phyloP scores from a whole-genome alignment of 2,329 filamentous ascomycete species.

The Gliomastix tumulicola region DNA sequence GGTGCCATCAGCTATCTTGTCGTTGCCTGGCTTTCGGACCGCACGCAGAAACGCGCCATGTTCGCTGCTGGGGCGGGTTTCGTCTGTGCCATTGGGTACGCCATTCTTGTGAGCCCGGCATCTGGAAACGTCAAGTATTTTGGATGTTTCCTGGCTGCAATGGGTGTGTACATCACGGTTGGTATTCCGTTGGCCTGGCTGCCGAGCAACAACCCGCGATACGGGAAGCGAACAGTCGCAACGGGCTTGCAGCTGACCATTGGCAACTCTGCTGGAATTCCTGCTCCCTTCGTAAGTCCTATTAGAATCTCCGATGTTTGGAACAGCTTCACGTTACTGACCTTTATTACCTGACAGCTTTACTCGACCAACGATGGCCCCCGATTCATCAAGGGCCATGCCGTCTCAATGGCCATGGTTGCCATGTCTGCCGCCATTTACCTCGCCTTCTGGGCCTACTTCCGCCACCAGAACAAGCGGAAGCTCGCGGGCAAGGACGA shows the following conservation, averaged over 20 bases:
- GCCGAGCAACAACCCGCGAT: slow-evolving; percentile 53
- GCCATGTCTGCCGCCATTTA: slow-evolving; percentile 36
- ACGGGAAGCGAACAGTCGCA: slow-evolving; percentile 57
- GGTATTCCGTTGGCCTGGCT: slow-evolving; percentile 30
- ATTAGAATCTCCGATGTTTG: too few species aligned
- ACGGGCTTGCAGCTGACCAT: slow-evolving; percentile 56
- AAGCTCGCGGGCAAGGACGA: slow-evolving; percentile 18
- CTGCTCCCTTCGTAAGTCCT: slow-evolving; percentile 45
- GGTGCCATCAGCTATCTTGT: slow-evolving; percentile 54
- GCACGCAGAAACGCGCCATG: slow-evolving; percentile 46
- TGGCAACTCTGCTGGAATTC: slow-evolving; percentile 56
- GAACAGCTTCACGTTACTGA: too few species aligned
- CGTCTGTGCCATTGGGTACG: slow-evolving; percentile 48
- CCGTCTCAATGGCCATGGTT: slow-evolving; percentile 38
- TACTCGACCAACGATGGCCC: slow-evolving; percentile 26
- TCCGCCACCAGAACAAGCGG: slow-evolving; percentile 24
- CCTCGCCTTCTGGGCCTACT: slow-evolving; percentile 20
- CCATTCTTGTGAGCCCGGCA: slow-evolving; percentile 47
- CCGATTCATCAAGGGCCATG: slow-evolving; percentile 40
- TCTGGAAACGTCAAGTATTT: slow-evolving; percentile 52
- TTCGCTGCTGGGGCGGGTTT: slow-evolving; percentile 44
- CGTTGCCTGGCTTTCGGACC: slow-evolving; percentile 51
- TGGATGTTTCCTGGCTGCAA: slow-evolving; percentile 53
- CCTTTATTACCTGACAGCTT: slow-evolving; percentile 8
- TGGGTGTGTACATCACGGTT: slow-evolving; percentile 47